Evolutionary conservation across 2,329 filamentous ascomycete genomes (phyloP).

Genomic region (Akanthomyces dipterigenus): DNA sequence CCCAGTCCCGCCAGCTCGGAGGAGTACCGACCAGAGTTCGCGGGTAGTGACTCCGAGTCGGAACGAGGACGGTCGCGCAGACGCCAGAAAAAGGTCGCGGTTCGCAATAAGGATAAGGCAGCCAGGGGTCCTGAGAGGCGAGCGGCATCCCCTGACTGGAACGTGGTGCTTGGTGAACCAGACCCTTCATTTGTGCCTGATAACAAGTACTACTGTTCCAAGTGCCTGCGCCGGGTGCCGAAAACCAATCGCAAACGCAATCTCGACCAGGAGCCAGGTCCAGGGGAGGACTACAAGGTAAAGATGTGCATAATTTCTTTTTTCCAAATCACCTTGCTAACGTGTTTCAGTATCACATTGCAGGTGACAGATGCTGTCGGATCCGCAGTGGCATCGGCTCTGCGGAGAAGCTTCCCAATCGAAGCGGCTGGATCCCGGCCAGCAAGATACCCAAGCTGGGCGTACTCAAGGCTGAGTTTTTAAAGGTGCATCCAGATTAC

Average conservation of each 20-base stretch:
- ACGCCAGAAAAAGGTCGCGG: background rate
- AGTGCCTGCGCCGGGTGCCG: constrained; percentile 24
- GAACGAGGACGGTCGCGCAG: background rate
- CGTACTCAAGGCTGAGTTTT: constrained; percentile 20
- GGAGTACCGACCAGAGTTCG: background rate
- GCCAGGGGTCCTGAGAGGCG: background rate
- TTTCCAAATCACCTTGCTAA: background rate
- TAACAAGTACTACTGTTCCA: constrained; percentile 27
- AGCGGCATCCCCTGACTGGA: constrained; percentile 22
- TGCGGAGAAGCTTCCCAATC: constrained; percentile 22
- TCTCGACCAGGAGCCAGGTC: constrained; percentile 13
- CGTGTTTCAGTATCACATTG: constrained; percentile 17
- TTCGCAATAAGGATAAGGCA: background rate
- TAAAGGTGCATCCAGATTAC: constrained; percentile 20
- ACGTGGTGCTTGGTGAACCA: constrained; percentile 17
- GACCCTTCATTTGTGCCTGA: constrained; percentile 20
- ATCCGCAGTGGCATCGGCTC: constrained; percentile 21
- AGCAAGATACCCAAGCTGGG: constrained; percentile 14
- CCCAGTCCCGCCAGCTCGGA: background rate
- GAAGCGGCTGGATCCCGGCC: constrained; percentile 25
- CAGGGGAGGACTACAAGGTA: constrained; percentile 18
- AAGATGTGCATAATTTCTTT: background rate
- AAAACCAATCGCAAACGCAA: constrained; percentile 19
- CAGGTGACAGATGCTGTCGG: constrained; percentile 18
- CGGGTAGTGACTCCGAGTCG: background rate